Conservation (phyloP, 805 yeast species). For the Myxozyma neotropica region DNA sequence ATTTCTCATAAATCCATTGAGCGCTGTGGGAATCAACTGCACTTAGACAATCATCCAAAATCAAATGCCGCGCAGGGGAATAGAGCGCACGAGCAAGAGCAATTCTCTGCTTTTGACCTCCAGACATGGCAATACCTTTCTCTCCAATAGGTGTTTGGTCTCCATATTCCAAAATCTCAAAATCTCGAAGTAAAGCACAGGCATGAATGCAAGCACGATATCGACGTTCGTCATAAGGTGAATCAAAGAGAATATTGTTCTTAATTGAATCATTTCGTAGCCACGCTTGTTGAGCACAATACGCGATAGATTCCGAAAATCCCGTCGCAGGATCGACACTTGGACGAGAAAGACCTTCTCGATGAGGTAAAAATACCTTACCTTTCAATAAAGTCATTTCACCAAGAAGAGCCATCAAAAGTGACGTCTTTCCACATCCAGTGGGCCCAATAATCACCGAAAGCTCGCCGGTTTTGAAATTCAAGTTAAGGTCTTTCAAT, state of each 20-base stretch:
- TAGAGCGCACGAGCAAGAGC: constrained; percentile 93
- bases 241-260: constrained; percentile 78
- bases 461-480: constrained; percentile 67
- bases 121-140: constrained; percentile 93
- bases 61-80: constrained; percentile 76
- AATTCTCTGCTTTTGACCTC: constrained; percentile 97
- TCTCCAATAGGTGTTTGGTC: constrained; percentile 96
- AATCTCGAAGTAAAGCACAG: constrained; percentile 85
- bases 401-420: constrained; percentile 79
- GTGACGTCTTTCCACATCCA: constrained; percentile 85
- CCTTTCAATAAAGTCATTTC: constrained; percentile 69
- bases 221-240: constrained; percentile 70
- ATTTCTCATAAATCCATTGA: constrained; percentile 85
- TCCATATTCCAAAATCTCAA: constrained; percentile 83
- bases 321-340: constrained; percentile 73
- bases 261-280: constrained; percentile 84
- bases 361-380: constrained; percentile 76
- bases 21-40: constrained; percentile 99
- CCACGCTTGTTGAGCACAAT: constrained; percentile 95
- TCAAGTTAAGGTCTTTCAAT: constrained; percentile 64
- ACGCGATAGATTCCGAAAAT: constrained; percentile 87
- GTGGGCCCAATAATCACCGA: constrained; percentile 84
- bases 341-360: constrained; percentile 62
- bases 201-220: constrained; percentile 81
- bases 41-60: constrained; percentile 90